These are phyloP conservation scores for Cutaneotrichosporon cavernicola DNA, from an alignment of 1,284 basidiomycete species.

Conservation along the genomic window DNA sequence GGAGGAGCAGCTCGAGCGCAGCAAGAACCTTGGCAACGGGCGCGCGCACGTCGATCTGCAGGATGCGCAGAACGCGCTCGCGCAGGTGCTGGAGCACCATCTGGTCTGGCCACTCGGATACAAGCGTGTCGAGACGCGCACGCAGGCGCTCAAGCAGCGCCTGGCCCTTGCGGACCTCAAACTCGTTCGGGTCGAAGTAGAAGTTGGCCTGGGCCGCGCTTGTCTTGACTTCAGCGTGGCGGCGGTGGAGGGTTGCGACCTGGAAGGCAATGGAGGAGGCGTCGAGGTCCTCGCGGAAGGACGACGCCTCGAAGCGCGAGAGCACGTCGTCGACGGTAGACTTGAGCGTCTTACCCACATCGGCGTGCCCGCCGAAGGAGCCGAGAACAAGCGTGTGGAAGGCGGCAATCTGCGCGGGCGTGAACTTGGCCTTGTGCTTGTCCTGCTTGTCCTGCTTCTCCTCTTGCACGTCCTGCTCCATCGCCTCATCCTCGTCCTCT, in stretches of 20 bases:
- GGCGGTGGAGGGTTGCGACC: constrained; percentile 32
- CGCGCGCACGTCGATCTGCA: constrained; percentile 65
- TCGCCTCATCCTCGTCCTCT: constrained; percentile 50
- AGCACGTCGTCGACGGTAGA: constrained; percentile 31
- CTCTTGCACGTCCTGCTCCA: constrained; percentile 21
- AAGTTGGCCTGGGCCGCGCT: constrained; percentile 63
- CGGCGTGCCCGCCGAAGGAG: constrained; percentile 23
- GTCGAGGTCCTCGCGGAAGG: constrained; percentile 39
- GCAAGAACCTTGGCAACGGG: constrained; percentile 82
- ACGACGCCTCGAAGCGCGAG: constrained; percentile 25
- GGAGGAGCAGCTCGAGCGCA: constrained; percentile 78
- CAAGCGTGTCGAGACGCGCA: constrained; percentile 61
- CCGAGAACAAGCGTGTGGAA: constrained; percentile 36
- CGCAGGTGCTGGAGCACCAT: constrained; percentile 87
- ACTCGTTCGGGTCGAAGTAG: constrained; percentile 71
- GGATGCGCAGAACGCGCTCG: constrained; percentile 69
- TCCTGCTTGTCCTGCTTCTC: constrained; percentile 19
- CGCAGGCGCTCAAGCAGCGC: constrained; percentile 60
- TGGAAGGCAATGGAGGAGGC: constrained; percentile 39
- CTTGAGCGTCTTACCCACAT: constrained; percentile 23
- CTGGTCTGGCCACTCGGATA: constrained; percentile 91
- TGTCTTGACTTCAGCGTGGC: constrained; percentile 51
- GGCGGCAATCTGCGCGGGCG: constrained; percentile 25
- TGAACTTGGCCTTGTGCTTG: constrained; percentile 29
- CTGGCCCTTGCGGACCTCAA: constrained; percentile 65